phyloP scores from a whole-genome alignment of 2,329 filamentous ascomycete genomes.

The Cytospora piceicola region DNA sequence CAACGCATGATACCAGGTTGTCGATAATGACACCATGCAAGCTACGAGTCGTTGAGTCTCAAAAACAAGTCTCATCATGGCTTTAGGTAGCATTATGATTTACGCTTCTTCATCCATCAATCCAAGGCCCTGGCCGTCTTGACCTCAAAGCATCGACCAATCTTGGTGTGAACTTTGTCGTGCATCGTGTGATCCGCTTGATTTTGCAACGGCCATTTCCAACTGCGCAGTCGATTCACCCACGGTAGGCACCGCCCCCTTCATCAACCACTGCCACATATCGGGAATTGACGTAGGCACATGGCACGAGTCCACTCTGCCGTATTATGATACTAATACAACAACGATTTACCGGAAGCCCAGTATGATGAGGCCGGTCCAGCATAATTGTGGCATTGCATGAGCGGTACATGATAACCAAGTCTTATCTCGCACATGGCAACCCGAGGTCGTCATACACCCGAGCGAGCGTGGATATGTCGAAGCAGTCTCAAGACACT shows the following conservation, averaged over 20 bases:
- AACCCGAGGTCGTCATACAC: background rate
- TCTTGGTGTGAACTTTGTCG: background rate
- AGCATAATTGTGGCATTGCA: no score
- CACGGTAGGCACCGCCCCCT: no score
- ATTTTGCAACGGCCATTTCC: background rate
- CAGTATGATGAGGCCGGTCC: no score
- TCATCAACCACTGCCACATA: no score
- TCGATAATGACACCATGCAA: conserved; percentile 10
- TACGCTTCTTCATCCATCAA: conserved; percentile 28
- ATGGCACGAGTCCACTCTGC: no score
- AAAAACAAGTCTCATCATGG: conserved; percentile 15
- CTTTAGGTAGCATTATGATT: conserved; percentile 27
- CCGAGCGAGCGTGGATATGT: background rate
- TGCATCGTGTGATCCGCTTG: background rate
- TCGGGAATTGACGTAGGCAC: no score
- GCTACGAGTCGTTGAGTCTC: conserved; percentile 18
- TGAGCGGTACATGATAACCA: background rate
- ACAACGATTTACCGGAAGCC: no score
- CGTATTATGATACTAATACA: no score
- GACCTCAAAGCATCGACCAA: background rate
- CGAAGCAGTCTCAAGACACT: background rate
- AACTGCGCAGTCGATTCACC: background rate
- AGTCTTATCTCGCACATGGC: background rate
- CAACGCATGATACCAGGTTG: conserved; percentile 30
- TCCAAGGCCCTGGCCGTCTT: conserved; percentile 26